Evolutionary conservation across 768 basidiomycete genomes (phyloP).

Genomic region (Panaeolus papilionaceus): DNA sequence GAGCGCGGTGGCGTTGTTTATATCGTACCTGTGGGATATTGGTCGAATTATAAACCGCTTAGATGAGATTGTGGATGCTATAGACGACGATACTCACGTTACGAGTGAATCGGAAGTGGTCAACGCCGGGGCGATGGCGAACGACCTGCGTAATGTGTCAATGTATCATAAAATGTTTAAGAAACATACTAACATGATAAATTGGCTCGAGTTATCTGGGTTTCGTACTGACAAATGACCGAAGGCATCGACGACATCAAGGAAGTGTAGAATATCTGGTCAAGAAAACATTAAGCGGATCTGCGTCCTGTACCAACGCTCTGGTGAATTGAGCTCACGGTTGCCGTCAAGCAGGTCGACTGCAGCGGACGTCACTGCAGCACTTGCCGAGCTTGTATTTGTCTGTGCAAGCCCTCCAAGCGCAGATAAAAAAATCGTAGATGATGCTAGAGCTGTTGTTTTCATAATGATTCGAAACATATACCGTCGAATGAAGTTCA

Average conservation of each 20-base stretch:
- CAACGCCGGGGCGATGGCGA: slow-evolving; percentile 28
- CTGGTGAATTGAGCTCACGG: slow-evolving; percentile 5
- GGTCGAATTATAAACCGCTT: neutral
- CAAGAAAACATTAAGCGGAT: neutral
- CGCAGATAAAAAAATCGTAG: neutral
- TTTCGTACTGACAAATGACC: slow-evolving; percentile 29
- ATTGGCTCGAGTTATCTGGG: slow-evolving; percentile 30
- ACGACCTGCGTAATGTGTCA: slow-evolving; percentile 17
- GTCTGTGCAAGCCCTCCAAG: neutral
- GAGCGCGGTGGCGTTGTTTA: slow-evolving; percentile 28
- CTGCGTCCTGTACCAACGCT: neutral
- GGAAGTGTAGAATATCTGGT: slow-evolving; percentile 29
- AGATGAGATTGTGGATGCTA: neutral
- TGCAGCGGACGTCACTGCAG: slow-evolving; percentile 16
- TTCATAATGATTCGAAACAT: neutral
- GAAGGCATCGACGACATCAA: slow-evolving; percentile 28
- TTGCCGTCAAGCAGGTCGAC: slow-evolving; percentile 21
- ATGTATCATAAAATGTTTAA: neutral
- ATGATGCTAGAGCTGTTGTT: neutral
- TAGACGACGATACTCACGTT: slow-evolving; percentile 20
- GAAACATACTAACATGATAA: slow-evolving; percentile 23
- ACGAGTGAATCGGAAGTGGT: slow-evolving; percentile 27
- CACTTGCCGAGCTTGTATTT: neutral
- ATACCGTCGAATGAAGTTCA: neutral
- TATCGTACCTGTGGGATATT: slow-evolving; percentile 24